Evolutionary conservation across 352 stramenopile species (phyloP).

Genomic region (Pelagophyceae sp.): DNA sequence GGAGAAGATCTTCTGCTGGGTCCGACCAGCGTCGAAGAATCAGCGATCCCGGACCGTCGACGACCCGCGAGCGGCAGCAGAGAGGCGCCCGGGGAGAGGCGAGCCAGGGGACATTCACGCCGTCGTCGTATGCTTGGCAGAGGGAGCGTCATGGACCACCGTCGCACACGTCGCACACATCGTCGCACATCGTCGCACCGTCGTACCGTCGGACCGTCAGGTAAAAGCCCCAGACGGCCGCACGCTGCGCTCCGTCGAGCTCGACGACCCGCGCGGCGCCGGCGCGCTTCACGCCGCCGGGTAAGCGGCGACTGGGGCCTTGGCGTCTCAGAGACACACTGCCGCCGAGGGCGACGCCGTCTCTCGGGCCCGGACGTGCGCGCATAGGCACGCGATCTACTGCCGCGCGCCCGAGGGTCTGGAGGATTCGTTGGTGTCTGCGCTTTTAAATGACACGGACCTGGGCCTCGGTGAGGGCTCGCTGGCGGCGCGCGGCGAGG

Average conservation of each 20-base stretch:
- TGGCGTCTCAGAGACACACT: too few species aligned
- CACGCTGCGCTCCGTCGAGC: slow-evolving; percentile 26
- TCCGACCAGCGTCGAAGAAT: too few species aligned
- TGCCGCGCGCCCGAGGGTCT: slow-evolving; percentile 31
- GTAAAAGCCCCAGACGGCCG: too few species aligned
- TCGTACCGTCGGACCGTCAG: too few species aligned
- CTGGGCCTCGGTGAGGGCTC: slow-evolving; percentile 24
- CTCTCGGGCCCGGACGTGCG: too few species aligned
- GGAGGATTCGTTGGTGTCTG: slow-evolving; percentile 28
- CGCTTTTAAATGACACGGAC: slow-evolving; percentile 23
- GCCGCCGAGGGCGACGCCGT: too few species aligned
- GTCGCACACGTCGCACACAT: too few species aligned
- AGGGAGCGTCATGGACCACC: too few species aligned
- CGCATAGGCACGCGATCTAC: slow-evolving; percentile 36
- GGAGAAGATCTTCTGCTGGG: not conserved
- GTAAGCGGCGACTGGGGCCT: too few species aligned
- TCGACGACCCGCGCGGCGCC: slow-evolving; percentile 23
- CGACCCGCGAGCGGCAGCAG: not conserved
- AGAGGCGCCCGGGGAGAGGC: not conserved
- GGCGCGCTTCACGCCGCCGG: slow-evolving; percentile 29
- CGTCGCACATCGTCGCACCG: too few species aligned
- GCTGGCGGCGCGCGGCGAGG: slow-evolving; percentile 27
- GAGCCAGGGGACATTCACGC: too few species aligned
- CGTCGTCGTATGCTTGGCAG: too few species aligned
- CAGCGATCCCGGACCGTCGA: not conserved